Conservation (phyloP, 352 stramenopile genomes). For the Labyrinthula sp. region DNA sequence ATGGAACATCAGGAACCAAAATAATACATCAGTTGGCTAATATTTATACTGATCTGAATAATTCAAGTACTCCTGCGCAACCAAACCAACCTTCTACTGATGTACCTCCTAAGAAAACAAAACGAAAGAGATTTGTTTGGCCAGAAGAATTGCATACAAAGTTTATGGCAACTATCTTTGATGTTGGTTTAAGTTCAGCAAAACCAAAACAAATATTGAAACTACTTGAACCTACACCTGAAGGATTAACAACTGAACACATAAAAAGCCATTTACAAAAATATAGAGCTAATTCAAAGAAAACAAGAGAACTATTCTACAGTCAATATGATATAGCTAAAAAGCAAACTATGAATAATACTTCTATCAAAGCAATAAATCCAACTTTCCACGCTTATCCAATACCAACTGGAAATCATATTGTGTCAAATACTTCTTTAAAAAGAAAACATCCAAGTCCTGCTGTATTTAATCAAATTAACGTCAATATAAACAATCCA, state of each 20-base stretch:
- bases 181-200: conserved; percentile 36
- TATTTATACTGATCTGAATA: no score
- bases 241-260: conserved; percentile 38
- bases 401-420: conserved; percentile 27
- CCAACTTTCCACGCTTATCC: conserved; percentile 28
- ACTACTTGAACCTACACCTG: conserved; percentile 30
- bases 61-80: no score
- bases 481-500: no score
- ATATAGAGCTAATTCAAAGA: conserved; percentile 38
- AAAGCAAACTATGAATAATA: conserved; percentile 19
- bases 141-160: conserved; percentile 24
- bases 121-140: conserved; percentile 30
- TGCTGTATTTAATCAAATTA: no score
- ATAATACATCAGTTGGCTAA: no score
- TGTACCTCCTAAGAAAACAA: no score
- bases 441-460: no score
- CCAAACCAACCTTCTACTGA: no score
- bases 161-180: conserved; percentile 40
- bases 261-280: conserved; percentile 44
- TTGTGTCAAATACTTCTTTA: no score
- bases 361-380: conserved; percentile 23
- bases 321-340: conserved; percentile 28
- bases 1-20: no score
- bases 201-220: conserved; percentile 39
- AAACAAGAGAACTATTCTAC: conserved; percentile 28